Evolutionary conservation across 1,139 yeast genomes (phyloP), one percentile per base, ranked within the genome.

Genomic region (Candida tunisiensis): DNA sequence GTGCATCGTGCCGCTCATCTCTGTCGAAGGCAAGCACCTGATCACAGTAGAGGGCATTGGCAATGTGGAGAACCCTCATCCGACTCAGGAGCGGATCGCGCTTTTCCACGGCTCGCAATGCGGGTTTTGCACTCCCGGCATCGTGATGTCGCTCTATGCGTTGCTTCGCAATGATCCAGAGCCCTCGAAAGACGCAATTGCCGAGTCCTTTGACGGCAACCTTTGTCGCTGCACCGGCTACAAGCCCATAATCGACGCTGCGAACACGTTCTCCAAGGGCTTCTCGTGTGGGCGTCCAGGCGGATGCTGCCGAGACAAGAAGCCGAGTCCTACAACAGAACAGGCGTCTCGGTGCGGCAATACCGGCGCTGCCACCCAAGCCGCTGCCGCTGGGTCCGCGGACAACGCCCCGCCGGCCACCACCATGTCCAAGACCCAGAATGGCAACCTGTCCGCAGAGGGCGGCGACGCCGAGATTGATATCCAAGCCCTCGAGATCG

Each of bases 91-190:
- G 34, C 47, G 65, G 11, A 55, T 60, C 19, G 65, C 63, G 8
- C 46, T 54, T 27, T 53, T 55, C 35, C 64, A 60, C 32, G 65
- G 65, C n/a, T 57, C 65, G 1, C 65, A 60, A 36, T 60, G 65
- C 35, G 65, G 65, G 3, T 60, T 58, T 35, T 60, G 65, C 34
- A 60, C 65, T 5, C 65, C 65, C 1, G 65, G 65, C 3, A 59
- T 59, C 27, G 62, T 60, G n/a, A 58, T 59, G 65, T 53, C 60
- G 22, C 35, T 60, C 27, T 59, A 59, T 27, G 51, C 62, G 1
- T 37, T 59, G 29, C 36, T 60, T 16, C 42, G 65, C 16, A 47
- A 55, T 24, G 43, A 53, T 14, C 57, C 59, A 19, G 37, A 38
- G 15, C 63, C 62, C 6, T 40, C 55, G 3, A 49, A 52, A 28